Base-by-base conservation (phyloP, 305 asterid genomes). In the Petunia hybrid region DNA sequence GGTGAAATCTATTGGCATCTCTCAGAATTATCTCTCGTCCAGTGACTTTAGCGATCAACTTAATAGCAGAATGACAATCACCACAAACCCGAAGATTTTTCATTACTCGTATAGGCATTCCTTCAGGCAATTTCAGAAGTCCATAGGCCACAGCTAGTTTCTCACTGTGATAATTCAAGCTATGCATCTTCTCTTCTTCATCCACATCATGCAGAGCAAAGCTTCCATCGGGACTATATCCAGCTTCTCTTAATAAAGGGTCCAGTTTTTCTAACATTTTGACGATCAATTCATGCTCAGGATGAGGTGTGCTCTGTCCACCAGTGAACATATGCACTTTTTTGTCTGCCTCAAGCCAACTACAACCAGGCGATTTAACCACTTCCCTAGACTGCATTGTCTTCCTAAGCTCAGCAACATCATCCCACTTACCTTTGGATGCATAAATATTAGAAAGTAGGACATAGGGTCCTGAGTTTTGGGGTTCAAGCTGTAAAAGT, bases 101-200 rank as follows among this genome's bases (percentile, higher is more conserved):
- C 83, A 81, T 81, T 40, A 75, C 76, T 62, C 80, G 40, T 43
- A 81, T 81, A n/a, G 80, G 84, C 80, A 81, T 39, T 6, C 84
- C 76, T 45, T 75, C 76, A 43, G 84, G 84, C 74, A 81, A 63
- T 53, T 74, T 81, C 46, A 81, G 45, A 81, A 81, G 75, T 61
- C 84, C 84, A 81, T 81, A 81, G 8, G 84, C 84, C 65, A 81
- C 80, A 45, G 84, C 84, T 55, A 81, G 84, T 57, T 81, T 81
- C 80, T 81, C 84, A 38, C 84, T 73, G 66, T 81, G 84, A 81
- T 60, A 70, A 76, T 78, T 56, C 80, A 81, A 81, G 74, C 80
- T 81, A n/a, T 81, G 80, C 75, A 62, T 3, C 75, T 75, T 81
- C 57, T 81, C 84, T 63, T 81, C 84, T 46, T 81, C 84, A 10